Base-by-base conservation (phyloP, 2,329 filamentous ascomycete species). In the Aurifilum marmelostoma region DNA sequence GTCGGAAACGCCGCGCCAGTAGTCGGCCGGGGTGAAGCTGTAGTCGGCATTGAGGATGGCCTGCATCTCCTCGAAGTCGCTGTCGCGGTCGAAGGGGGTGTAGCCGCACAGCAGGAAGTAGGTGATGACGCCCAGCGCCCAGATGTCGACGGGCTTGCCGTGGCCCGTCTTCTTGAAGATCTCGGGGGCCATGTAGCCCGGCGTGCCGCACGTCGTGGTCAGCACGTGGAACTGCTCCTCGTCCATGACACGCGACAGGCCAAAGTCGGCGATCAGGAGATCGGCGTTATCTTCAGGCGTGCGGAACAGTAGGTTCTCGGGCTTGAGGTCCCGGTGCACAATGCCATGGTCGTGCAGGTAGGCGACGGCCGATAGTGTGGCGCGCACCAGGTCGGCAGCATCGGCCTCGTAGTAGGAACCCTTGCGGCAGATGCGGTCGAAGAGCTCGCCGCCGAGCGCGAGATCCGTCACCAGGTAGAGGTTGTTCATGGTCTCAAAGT, bases 401-500 rank as follows among this genome's bases (percentile, higher is more conserved):
- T 99, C 96, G 59, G 93, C 94, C 82, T 99, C 96, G 83, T 97
- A 98, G 85, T 99, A 99, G 71, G 93, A 97, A 73, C 96, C 96
- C 83, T 99, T 99, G 73, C 96, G 92, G 81, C 96, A 99, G 80
- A 99, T 99, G 75, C 96, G 93, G 80, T 99, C 96, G 79, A 99
- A 99, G 21, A 99, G 89, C 80, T 99, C 96, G 74, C 96, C 96
- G 72, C 96, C 96, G 24, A 98, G 89, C 24, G 96, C 96, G 41
- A 99, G 91, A 77, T 99, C 96, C 58, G 96, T 98, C 65, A 99
- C 96, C 50, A 99, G 90, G 80, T 99, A 99, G 73, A 99, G 87
- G 81, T 99, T 99, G 83, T 99, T 98, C 92, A 97, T 97, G 8
- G 96, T 99, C 83, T 99, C 96, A 78, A 99, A 99, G 82, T 98